These are phyloP conservation scores for Allantophomopsis cytisporea DNA, from an alignment of 2,329 filamentous ascomycete genomes.

Conservation along the genomic window DNA sequence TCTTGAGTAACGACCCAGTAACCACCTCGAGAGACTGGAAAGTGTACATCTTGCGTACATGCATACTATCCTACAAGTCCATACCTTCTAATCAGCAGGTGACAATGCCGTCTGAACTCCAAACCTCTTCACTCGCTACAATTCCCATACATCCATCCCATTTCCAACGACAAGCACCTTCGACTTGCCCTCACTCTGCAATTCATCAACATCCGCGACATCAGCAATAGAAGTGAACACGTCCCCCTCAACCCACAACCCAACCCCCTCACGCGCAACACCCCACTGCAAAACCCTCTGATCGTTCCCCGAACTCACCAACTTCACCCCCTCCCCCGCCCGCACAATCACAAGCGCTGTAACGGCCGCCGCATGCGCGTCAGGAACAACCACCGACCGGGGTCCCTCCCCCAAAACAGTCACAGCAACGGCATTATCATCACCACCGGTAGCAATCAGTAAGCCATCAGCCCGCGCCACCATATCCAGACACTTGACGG, in stretches of 20 bases:
- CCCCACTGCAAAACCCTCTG: slow-evolving; percentile 45
- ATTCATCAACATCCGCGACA: slow-evolving; percentile 31
- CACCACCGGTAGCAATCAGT: slow-evolving; percentile 58
- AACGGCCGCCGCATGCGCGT: slow-evolving; percentile 60
- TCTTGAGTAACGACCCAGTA: too few species aligned
- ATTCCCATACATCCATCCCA: slow-evolving; percentile 18
- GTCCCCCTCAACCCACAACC: slow-evolving; percentile 30
- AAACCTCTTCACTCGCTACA: too few species aligned
- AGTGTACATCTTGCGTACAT: too few species aligned
- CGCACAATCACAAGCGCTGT: slow-evolving; percentile 32
- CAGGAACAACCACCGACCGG: slow-evolving; percentile 25
- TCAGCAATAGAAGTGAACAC: slow-evolving; percentile 47
- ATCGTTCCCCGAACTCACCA: slow-evolving; percentile 42
- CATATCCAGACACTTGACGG: slow-evolving; percentile 54
- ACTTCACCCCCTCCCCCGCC: slow-evolving; percentile 8
- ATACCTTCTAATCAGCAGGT: too few species aligned
- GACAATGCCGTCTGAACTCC: too few species aligned
- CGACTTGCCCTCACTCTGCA: slow-evolving; percentile 1
- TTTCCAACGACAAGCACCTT: slow-evolving; percentile 18
- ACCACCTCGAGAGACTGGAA: too few species aligned
- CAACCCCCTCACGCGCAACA: slow-evolving; percentile 12
- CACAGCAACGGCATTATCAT: slow-evolving; percentile 70
- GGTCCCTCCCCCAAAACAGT: slow-evolving; percentile 21
- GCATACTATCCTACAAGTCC: too few species aligned
- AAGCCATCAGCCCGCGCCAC: slow-evolving; percentile 19